phyloP scores from a whole-genome alignment of 2,329 filamentous ascomycete species.

The Phyllosticta citribraziliensis region DNA sequence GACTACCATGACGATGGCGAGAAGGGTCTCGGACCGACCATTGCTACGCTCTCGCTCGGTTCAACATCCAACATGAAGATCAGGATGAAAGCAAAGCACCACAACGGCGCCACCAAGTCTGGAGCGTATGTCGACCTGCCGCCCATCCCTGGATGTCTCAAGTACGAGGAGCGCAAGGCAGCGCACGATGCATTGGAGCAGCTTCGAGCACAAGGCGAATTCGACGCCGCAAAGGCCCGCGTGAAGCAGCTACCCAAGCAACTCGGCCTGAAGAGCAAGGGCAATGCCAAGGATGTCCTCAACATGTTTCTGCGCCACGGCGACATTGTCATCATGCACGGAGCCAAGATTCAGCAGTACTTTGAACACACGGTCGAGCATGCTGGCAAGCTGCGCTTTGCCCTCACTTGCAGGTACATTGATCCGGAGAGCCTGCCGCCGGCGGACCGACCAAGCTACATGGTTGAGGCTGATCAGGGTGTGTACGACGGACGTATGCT shows the following conservation, averaged over 20 bases:
- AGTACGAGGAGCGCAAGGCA: slow-evolving; percentile 25
- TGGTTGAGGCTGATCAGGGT: slow-evolving; percentile 24
- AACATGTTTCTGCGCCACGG: slow-evolving; percentile 48
- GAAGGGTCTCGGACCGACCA: slow-evolving; percentile 49
- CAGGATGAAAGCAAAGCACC: slow-evolving; percentile 45
- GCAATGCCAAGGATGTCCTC: slow-evolving; percentile 25
- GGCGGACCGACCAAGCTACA: slow-evolving; percentile 29
- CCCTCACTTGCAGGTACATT: slow-evolving; percentile 47
- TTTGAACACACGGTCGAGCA: slow-evolving; percentile 51
- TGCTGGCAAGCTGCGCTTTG: slow-evolving; percentile 43
- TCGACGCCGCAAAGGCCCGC: slow-evolving; percentile 16
- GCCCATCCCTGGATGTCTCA: slow-evolving; percentile 20
- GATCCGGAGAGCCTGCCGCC: slow-evolving; percentile 33
- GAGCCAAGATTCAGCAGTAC: slow-evolving; percentile 46
- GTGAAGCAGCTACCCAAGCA: slow-evolving; percentile 27
- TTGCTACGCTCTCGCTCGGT: slow-evolving; percentile 53
- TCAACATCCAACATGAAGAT: slow-evolving; percentile 49
- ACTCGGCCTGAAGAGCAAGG: slow-evolving; percentile 23
- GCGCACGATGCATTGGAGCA: slow-evolving; percentile 21
- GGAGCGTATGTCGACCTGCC: slow-evolving; percentile 23
- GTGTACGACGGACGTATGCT: slow-evolving; percentile 25
- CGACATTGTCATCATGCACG: slow-evolving; percentile 57
- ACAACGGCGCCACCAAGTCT: slow-evolving; percentile 25
- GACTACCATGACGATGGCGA: slow-evolving; percentile 59
- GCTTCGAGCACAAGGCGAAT: slow-evolving; percentile 15